A percentile compares a stretch with the other conserved stretches of the same genome.
These are phyloP conservation scores for Coemansia sp. DNA, from an alignment of 192 early-diverging fungal species.

Conservation along the genomic window DNA sequence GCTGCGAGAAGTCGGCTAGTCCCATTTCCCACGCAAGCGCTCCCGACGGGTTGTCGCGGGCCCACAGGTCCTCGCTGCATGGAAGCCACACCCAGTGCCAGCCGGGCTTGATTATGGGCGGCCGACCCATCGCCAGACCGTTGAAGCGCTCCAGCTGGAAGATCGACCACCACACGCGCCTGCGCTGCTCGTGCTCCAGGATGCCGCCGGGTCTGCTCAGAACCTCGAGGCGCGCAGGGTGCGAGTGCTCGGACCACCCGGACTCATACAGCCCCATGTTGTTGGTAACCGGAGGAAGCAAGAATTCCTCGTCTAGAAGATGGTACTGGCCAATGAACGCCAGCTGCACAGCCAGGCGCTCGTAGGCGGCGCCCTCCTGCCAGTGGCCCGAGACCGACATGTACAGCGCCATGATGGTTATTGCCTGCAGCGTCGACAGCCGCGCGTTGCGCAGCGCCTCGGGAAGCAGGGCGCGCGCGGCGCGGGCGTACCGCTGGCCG, in stretches of 20 bases:
- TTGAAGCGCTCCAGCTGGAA: conserved; percentile 55
- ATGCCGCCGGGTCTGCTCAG: conserved; percentile 46
- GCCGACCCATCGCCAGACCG: conserved; percentile 53
- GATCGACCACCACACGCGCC: conserved; percentile 54
- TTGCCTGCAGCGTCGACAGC: conserved; percentile 45
- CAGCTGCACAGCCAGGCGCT: conserved; percentile 51
- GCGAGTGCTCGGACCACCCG: conserved; percentile 53
- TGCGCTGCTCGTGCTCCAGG: conserved; percentile 46
- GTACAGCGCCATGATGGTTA: conserved; percentile 39
- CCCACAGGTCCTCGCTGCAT: conserved; percentile 50
- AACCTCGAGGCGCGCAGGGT: conserved; percentile 42
- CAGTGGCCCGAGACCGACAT: conserved; percentile 50
- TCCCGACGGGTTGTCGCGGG: conserved; percentile 30
- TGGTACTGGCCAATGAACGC: conserved; percentile 55
- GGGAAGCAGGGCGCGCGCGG: conserved; percentile 31
- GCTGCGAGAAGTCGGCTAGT: conserved; percentile 31
- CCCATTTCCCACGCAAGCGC: conserved; percentile 52
- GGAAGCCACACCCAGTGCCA: conserved; percentile 59
- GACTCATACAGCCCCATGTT: conserved; percentile 49
- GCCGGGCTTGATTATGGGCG: conserved; percentile 54
- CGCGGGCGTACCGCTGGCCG: conserved; percentile 33
- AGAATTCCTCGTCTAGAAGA: conserved; percentile 52
- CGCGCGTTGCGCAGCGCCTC: conserved; percentile 8
- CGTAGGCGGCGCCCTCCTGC: conserved; percentile 50
- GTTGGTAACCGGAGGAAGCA: conserved; percentile 46